Percentiles rank a stretch among this genome's conserved stretches.
These are phyloP conservation scores for Euphorbia peplus DNA, from an alignment of 345 rosid genomes.

Conservation along the genomic window DNA sequence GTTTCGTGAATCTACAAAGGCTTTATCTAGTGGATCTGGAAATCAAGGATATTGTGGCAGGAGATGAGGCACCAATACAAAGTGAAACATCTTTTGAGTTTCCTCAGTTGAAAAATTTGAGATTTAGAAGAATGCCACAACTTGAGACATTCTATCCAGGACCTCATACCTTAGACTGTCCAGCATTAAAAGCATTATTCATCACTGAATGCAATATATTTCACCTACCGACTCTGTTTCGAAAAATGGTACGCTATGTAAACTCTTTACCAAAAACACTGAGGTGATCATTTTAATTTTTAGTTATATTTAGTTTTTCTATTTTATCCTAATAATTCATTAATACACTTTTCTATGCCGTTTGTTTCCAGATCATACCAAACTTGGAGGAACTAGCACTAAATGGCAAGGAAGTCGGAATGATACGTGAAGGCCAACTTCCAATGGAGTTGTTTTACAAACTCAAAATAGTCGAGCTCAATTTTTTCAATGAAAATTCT, in stretches of 20 bases:
- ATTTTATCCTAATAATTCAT: not conserved
- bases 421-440: constrained; percentile 1
- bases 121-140: not conserved
- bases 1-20: not conserved
- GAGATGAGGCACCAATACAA: constrained; percentile 10
- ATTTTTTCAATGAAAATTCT: not conserved
- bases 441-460: not conserved
- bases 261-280: too few relatives aligned
- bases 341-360: not conserved
- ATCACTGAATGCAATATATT: not conserved
- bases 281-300: too few relatives aligned
- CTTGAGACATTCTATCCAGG: constrained; percentile 18
- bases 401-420: not conserved
- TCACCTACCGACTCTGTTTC: not conserved
- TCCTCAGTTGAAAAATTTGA: constrained; percentile 5
- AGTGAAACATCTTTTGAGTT: not conserved
- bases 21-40: not conserved
- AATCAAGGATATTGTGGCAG: constrained; percentile 15
- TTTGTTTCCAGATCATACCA: constrained; percentile 13
- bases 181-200: not conserved
- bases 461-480: not conserved
- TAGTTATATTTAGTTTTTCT: too few relatives aligned
- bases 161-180: constrained; percentile 10
- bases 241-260: not conserved
- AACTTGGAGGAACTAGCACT: constrained; percentile 17